Percentiles rank a stretch among this genome's conserved stretches.
phyloP scores from a whole-genome alignment of 2,329 filamentous ascomycete species.

The Penicillium sclerotigenum region DNA sequence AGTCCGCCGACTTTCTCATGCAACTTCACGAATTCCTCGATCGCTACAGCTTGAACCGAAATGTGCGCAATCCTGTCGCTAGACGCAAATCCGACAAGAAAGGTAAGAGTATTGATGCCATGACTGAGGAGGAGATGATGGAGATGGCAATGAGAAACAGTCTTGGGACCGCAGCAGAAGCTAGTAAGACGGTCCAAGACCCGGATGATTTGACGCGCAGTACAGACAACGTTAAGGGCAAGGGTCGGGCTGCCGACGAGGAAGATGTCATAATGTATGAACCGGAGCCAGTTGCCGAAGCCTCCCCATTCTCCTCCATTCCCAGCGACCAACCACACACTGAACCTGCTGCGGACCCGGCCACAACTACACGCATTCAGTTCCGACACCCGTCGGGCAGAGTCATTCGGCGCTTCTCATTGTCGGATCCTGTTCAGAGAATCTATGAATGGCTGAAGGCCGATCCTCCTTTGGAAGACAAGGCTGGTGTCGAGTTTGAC shows the following conservation, averaged over 20 bases:
- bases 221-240: constrained; percentile 45
- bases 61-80: constrained; percentile 90
- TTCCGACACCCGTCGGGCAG: constrained; percentile 83
- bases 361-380: constrained; percentile 81
- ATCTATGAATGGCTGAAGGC: constrained; percentile 98
- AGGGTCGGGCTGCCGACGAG: constrained; percentile 49
- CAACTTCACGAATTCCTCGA: constrained; percentile 96
- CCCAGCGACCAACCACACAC: constrained; percentile 68
- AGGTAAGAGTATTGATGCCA: constrained; percentile 72
- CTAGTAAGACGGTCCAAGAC: constrained; percentile 61
- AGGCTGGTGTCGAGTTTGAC: constrained; percentile 76
- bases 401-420: constrained; percentile 78
- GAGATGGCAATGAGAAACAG: constrained; percentile 91
- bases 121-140: constrained; percentile 97
- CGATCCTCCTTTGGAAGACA: constrained; percentile 70
- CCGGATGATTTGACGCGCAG: constrained; percentile 84
- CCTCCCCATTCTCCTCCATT: constrained; percentile 65
- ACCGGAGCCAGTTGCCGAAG: constrained; percentile 33
- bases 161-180: constrained; percentile 55
- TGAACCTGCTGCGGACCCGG: constrained; percentile 70
- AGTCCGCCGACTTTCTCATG: constrained; percentile 76
- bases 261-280: constrained; percentile 39
- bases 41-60: constrained; percentile 81
- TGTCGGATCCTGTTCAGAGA: constrained; percentile 71
- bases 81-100: constrained; percentile 70